These are phyloP conservation scores for Fraxinus dipetala DNA, from an alignment of 305 asterid species.

Conservation along the genomic window DNA sequence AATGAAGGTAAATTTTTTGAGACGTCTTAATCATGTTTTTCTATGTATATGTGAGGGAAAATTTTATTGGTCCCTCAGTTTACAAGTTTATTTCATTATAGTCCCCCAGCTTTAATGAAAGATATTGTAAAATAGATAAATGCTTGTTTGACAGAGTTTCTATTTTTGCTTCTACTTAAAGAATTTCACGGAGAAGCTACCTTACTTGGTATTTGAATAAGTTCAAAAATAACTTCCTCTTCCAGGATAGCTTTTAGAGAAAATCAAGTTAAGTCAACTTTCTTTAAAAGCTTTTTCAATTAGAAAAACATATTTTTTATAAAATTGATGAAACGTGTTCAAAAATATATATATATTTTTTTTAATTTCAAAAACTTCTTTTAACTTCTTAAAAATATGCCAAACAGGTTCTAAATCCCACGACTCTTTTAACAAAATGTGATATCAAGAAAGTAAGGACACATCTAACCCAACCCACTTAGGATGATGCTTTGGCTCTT, in stretches of 20 bases:
- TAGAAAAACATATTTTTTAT: not conserved
- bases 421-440: no score
- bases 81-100: not conserved
- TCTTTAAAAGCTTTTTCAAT: not conserved
- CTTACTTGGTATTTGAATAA: not conserved
- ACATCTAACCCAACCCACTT: constrained; percentile 26
- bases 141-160: no score
- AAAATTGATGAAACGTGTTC: not conserved
- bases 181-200: no score
- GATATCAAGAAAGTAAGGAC: not conserved
- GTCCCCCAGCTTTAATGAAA: not conserved
- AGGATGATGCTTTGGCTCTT: constrained; percentile 30
- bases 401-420: no score
- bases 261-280: not conserved
- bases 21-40: not conserved
- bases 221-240: no score
- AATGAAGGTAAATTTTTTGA: not conserved
- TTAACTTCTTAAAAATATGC: not conserved
- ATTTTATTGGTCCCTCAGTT: not conserved
- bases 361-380: not conserved
- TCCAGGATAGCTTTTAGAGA: no score
- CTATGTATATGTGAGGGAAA: not conserved
- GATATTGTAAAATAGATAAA: not conserved
- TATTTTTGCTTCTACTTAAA: no score
- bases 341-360: not conserved